These are phyloP conservation scores for Scheffersomyces illinoinensis DNA, from an alignment of 1,139 yeast species.

Conservation along the genomic window DNA sequence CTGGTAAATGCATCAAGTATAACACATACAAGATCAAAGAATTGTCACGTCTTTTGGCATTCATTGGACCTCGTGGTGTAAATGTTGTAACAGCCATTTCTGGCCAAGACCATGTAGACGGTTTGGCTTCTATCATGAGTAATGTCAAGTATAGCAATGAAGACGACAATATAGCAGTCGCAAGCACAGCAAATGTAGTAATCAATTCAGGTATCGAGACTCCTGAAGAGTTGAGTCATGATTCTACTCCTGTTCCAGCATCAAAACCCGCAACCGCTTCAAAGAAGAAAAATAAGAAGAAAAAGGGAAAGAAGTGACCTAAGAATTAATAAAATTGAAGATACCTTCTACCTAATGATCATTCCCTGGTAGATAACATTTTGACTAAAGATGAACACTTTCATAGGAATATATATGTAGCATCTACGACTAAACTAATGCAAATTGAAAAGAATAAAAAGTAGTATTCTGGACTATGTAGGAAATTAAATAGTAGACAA, in stretches of 20 bases:
- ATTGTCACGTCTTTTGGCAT: slow-evolving; percentile 72
- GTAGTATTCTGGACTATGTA: neutral
- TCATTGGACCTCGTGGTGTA: slow-evolving; percentile 85
- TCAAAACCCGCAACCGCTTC: slow-evolving; percentile 3
- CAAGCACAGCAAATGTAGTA: neutral
- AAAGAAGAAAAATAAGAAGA: slow-evolving; percentile 16
- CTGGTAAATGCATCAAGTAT: slow-evolving; percentile 67
- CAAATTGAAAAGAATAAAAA: neutral
- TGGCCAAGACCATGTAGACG: slow-evolving; percentile 14
- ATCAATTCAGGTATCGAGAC: neutral
- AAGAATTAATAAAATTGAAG: neutral
- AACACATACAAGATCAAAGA: slow-evolving; percentile 72
- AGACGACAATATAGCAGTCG: slow-evolving; percentile 3
- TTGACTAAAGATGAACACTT: neutral
- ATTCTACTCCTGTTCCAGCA: slow-evolving; percentile 2
- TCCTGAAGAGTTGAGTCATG: neutral
- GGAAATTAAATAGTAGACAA: neutral
- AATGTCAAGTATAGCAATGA: slow-evolving; percentile 35
- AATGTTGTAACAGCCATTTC: slow-evolving; percentile 27
- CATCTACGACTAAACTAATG: neutral
- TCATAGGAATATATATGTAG: neutral
- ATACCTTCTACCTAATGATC: neutral
- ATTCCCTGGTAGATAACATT: neutral
- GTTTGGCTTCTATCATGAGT: slow-evolving; percentile 44
- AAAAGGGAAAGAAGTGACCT: slow-evolving; percentile 10